Base-by-base conservation (phyloP, 805 yeast species). In the Metschnikowia proteae region DNA sequence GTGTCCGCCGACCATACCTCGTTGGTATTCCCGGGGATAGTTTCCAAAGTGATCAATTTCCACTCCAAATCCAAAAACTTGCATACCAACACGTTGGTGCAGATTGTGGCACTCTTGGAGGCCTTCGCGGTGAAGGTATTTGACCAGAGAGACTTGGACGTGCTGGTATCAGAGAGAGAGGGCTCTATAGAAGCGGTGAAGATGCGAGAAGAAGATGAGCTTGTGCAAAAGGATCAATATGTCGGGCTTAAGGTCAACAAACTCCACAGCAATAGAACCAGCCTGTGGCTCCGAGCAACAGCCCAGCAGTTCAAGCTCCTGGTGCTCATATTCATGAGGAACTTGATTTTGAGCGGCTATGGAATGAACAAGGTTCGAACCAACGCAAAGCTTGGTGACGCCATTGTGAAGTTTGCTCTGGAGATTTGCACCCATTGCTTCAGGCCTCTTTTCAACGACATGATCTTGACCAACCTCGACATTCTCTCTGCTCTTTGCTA, bases 1-100 rank as follows among this genome's bases (percentile, higher is more conserved):
- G 60, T 69, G 3, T 39, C 64, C 5, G 31, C 71, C 3, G 67
- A 67, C n/a, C 68, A 66, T 33, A 43, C 70, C 5, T 61, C 75
- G 8, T 62, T 62, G 37, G 69, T 72, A 2, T 57, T 73, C n/a
- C 78, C 78, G 1, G 78, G 78, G 0, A 53, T 67, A 4, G 55
- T 65, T 1, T 71, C 76, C 4, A 56, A 63, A 39, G 47, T 70
- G 13, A 60, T 70, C 4, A 62, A 63, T 17, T 70, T 66, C 49
- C 57, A 52, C 22, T 45, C 64, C 0, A 28, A 40, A 3, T 48
- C 64, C 0, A 58, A 55, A 28, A 59, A 51, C 34, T 35, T 71
- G 23, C 65, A 67, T 46, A 62, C 51, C 22, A 49, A 57, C 2
- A 46, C 65, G 1, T 40, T 67, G 5, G 48, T 62, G 1, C 38